Percentiles rank a stretch among this genome's conserved stretches.
These are phyloP conservation scores for Erysimum pusillum DNA, from an alignment of 441 rosid genomes.

Conservation along the genomic window DNA sequence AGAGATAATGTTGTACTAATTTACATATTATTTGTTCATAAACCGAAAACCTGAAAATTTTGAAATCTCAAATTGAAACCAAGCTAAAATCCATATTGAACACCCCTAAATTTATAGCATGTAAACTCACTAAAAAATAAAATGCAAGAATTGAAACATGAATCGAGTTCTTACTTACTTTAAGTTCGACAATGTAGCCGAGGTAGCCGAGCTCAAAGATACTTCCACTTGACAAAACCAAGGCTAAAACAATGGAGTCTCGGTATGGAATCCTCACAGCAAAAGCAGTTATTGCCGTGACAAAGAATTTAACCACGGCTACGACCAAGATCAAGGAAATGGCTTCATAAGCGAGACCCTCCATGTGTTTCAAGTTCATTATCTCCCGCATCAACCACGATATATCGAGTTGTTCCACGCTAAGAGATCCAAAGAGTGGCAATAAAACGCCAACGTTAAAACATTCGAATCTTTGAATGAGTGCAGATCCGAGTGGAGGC, in stretches of 20 bases:
- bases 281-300: neutral
- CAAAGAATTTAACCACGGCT: neutral
- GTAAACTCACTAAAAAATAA: too few relatives aligned
- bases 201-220: neutral
- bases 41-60: too few relatives aligned
- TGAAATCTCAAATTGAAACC: too few relatives aligned
- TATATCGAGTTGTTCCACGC: neutral
- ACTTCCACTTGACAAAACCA: neutral
- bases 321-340: neutral
- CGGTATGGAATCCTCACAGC: neutral
- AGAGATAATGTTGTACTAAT: too few relatives aligned
- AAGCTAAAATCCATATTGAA: too few relatives aligned
- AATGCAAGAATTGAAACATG: too few relatives aligned
- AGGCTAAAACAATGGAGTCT: neutral
- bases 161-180: neutral
- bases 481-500: slow-evolving; percentile 2
- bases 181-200: neutral
- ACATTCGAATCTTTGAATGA: neutral
- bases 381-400: neutral
- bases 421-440: neutral
- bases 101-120: too few relatives aligned
- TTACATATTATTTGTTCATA: too few relatives aligned
- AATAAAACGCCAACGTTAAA: neutral
- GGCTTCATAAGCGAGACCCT: neutral
- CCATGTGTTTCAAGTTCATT: neutral